These are phyloP conservation scores for Pichia kluyveri DNA, from an alignment of 805 yeast genomes.

Conservation along the genomic window DNA sequence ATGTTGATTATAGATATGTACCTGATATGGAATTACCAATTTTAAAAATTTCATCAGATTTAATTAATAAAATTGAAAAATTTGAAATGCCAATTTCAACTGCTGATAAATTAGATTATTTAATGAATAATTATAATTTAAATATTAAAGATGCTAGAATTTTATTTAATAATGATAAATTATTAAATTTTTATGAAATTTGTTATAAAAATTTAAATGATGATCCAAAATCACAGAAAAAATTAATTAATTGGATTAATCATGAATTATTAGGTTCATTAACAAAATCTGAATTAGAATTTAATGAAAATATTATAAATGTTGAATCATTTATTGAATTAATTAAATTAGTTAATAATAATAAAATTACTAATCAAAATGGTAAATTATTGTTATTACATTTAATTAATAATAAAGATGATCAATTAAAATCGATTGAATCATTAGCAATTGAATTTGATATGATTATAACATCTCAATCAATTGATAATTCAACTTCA, in stretches of 20 bases:
- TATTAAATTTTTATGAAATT: constrained; percentile 45
- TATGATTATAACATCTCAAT: constrained; percentile 30
- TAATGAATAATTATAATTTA: constrained; percentile 47
- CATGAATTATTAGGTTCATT: constrained; percentile 72
- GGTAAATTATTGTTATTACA: constrained; percentile 61
- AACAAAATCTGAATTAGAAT: constrained; percentile 36
- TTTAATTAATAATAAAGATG: constrained; percentile 41
- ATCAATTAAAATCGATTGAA: constrained; percentile 25
- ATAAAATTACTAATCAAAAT: constrained; percentile 45
- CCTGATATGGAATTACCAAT: constrained; percentile 87
- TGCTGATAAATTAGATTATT: constrained; percentile 39
- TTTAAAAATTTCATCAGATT: constrained; percentile 34
- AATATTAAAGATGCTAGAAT: constrained; percentile 70
- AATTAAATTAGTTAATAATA: constrained; percentile 36
- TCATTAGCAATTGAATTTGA: constrained; percentile 48
- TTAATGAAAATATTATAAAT: constrained; percentile 27
- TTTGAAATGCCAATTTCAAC: constrained; percentile 49
- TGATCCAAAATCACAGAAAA: constrained; percentile 8
- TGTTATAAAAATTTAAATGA: constrained; percentile 25
- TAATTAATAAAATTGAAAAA: constrained; percentile 29
- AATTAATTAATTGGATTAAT: constrained; percentile 48
- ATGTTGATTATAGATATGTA: constrained; percentile 84
- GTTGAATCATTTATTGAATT: constrained; percentile 44
- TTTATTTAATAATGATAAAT: constrained; percentile 39
- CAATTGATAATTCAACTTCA: constrained; percentile 19